These are phyloP conservation scores for Byssoonygena ceratinophila DNA, from an alignment of 2,329 filamentous ascomycete genomes.

Conservation along the genomic window DNA sequence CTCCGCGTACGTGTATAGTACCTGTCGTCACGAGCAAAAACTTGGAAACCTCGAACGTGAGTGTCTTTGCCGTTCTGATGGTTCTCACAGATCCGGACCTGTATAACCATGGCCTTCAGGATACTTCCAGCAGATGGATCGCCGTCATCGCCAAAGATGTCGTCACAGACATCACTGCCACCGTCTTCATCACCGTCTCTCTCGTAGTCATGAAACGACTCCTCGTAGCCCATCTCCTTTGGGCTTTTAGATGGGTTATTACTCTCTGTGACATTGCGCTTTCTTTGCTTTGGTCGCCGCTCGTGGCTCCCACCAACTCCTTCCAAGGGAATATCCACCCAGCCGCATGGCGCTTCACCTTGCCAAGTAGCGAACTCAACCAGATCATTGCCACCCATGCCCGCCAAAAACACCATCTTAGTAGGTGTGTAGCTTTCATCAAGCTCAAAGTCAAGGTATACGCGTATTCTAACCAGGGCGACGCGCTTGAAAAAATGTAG, in stretches of 20 bases:
- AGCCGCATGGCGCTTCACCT: slow-evolving; percentile 70
- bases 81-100: slow-evolving; percentile 86
- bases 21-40: slow-evolving; percentile 51
- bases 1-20: slow-evolving; percentile 20
- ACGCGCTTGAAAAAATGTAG: slow-evolving; percentile 52
- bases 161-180: slow-evolving; percentile 18
- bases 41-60: slow-evolving; percentile 86
- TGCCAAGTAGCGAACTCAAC: slow-evolving; percentile 75
- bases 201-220: slow-evolving; percentile 9
- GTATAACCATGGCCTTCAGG: slow-evolving; percentile 76
- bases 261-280: slow-evolving; percentile 8
- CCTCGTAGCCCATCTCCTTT: slow-evolving; percentile 20
- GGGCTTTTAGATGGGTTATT: neutral
- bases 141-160: slow-evolving; percentile 22
- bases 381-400: slow-evolving; percentile 82
- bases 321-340: slow-evolving; percentile 71
- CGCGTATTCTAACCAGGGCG: slow-evolving; percentile 41
- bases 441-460: slow-evolving; percentile 72
- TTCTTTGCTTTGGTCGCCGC: slow-evolving; percentile 10
- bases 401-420: slow-evolving; percentile 77
- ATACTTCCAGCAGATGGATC: slow-evolving; percentile 54
- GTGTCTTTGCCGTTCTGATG: slow-evolving; percentile 99
- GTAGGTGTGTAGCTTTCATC: slow-evolving; percentile 97
- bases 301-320: slow-evolving; percentile 46
- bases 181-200: slow-evolving; percentile 15